Base-by-base conservation (phyloP, 345 rosid genomes). In the Populus euphratica region DNA sequence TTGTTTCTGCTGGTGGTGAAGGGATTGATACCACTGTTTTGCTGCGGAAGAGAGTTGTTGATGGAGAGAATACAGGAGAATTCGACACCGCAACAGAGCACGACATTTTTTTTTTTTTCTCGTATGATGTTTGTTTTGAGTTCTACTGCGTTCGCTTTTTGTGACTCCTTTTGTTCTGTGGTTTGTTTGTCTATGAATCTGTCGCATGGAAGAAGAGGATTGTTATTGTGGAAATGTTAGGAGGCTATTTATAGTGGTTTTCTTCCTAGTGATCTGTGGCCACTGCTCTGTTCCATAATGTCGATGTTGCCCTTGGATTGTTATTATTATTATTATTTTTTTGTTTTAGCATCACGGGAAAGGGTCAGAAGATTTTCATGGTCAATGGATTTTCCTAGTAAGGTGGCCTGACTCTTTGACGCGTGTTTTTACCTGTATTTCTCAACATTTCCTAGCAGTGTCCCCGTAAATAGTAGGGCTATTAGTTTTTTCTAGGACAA, bases 51-150 rank as follows among this genome's bases (percentile, higher is more conserved):
- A 87, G 86, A 63, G 93, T 89, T 2, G 93, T 77, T 0, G 97
- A 86, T 2, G 98, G 93, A 1, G 97, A 94, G 81, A 93, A 94
- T 20, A 90, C 95, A 41, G 97, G 97, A 5, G 99, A 93, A 41
- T 80, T 93, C 2, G 92, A 81, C 5, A 91, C 88, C 4, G 96
- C 96, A 33, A 95, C 83, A 0, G 96, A 88, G 71, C 93, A 91
- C 69, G 94, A 86, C 98, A 93, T 93, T 12, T 71, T 63, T 68
- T 50, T 50, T 59, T 5, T 4, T 4, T 33, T 73, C 6, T 68
- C 35, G 11, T 31, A 38, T 9, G 33, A 38, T 54, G n/a, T 33
- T 33, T 67, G 41, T 21, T 25, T 76, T 23, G 72, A 13, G 3
- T 27, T 56, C 44, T 0, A 36, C 36, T 18, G 18, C 33, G 73